Conservation (phyloP, 2,329 filamentous ascomycete genomes). For the Colletotrichum orbiculare region DNA sequence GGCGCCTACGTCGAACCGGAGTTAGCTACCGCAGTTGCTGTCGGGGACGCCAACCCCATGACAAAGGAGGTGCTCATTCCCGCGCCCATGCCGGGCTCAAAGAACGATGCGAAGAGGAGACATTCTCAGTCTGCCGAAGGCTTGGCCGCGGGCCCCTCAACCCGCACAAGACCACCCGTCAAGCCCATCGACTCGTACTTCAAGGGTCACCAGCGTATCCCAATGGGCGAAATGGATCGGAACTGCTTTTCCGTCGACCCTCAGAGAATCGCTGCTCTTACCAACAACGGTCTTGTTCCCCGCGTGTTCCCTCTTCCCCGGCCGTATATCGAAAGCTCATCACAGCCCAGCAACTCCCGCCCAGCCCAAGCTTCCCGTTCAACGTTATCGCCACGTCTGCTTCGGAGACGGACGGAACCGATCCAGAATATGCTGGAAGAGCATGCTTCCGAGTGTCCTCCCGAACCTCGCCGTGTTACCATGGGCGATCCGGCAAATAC, state of each 20-base stretch:
- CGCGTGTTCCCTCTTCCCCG: conserved; percentile 69
- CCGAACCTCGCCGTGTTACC: conserved; percentile 23
- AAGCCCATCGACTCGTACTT: conserved; percentile 69
- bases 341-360: conserved; percentile 38
- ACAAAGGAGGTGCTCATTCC: conserved; percentile 76
- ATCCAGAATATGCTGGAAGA: conserved; percentile 55
- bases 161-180: conserved; percentile 41
- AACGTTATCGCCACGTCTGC: conserved; percentile 51
- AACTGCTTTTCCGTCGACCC: conserved; percentile 69
- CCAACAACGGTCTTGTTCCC: conserved; percentile 60
- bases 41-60: conserved; percentile 87
- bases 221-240: conserved; percentile 71
- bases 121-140: conserved; percentile 48
- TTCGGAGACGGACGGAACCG: conserved; percentile 65
- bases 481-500: conserved; percentile 15
- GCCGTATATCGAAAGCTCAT: conserved; percentile 60
- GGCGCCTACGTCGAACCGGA: conserved; percentile 77
- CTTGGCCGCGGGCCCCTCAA: conserved; percentile 38
- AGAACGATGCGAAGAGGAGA: conserved; percentile 55
- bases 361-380: conserved; percentile 38
- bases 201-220: conserved; percentile 60
- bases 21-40: conserved; percentile 79
- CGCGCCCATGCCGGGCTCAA: conserved; percentile 52
- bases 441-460: conserved; percentile 13
- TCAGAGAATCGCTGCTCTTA: conserved; percentile 59